Conservation (phyloP, 2,329 filamentous ascomycete genomes). For the Cladophialophora exuberans region DNA sequence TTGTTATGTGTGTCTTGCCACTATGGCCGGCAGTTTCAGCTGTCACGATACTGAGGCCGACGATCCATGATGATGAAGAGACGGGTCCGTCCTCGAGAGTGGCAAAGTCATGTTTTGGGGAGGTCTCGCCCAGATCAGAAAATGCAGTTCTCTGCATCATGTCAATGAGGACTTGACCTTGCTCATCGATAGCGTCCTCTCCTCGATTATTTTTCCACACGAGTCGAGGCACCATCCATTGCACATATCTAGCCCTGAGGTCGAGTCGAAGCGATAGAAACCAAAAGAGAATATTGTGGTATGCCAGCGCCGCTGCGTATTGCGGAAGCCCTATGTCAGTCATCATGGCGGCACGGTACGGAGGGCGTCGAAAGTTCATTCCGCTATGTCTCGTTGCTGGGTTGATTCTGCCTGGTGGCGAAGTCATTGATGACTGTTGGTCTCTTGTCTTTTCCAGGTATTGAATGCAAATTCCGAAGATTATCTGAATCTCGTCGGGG, state of each 20-base stretch:
- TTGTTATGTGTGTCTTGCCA: slow-evolving; percentile 54
- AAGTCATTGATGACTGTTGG: slow-evolving; percentile 35
- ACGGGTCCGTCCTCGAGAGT: slow-evolving; percentile 48
- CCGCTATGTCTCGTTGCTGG: slow-evolving; percentile 28
- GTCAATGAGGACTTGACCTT: slow-evolving; percentile 90
- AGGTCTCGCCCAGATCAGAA: slow-evolving; percentile 76
- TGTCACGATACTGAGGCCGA: slow-evolving; percentile 56
- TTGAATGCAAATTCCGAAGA: slow-evolving; percentile 93
- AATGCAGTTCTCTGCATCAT: slow-evolving; percentile 90
- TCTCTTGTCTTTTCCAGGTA: slow-evolving; percentile 86
- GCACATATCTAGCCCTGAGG: slow-evolving; percentile 80
- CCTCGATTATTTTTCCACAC: slow-evolving; percentile 76
- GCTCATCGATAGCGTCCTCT: slow-evolving; percentile 79
- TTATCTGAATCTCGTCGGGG: slow-evolving; percentile 87
- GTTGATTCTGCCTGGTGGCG: slow-evolving; percentile 34
- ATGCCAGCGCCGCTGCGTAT: slow-evolving; percentile 91
- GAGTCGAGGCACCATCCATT: slow-evolving; percentile 86
- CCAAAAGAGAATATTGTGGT: slow-evolving; percentile 96
- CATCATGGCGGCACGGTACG: slow-evolving; percentile 41
- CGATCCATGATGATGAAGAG: slow-evolving; percentile 53
- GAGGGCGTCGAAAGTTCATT: slow-evolving; percentile 26
- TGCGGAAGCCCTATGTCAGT: slow-evolving; percentile 78
- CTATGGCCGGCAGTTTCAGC: slow-evolving; percentile 52
- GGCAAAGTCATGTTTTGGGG: slow-evolving; percentile 37
- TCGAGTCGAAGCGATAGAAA: slow-evolving; percentile 86